Evolutionary conservation across 306 rosid species (phyloP).

Genomic region (Cotoneaster glaucophyllus): DNA sequence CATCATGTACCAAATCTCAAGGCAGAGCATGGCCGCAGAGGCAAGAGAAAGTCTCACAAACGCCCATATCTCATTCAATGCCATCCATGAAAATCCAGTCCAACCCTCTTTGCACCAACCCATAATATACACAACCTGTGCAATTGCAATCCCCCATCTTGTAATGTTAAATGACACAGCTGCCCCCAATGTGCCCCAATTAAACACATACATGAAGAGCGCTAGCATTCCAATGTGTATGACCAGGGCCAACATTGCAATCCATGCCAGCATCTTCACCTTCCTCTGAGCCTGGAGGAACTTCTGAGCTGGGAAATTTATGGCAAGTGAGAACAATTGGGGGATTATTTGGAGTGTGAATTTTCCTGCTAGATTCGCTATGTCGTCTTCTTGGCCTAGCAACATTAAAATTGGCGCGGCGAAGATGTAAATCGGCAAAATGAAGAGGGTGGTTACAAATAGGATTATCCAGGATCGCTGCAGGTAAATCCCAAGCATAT

Average conservation of each 20-base stretch:
- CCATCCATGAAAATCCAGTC: slow-evolving; percentile 66
- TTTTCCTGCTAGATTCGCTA: slow-evolving; percentile 57
- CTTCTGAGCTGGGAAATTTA: slow-evolving; percentile 67
- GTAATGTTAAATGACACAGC: slow-evolving; percentile 53
- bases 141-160: slow-evolving; percentile 48
- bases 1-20: slow-evolving; percentile 53
- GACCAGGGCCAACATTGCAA: slow-evolving; percentile 40
- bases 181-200: slow-evolving; percentile 59
- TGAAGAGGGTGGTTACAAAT: slow-evolving; percentile 26
- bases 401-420: slow-evolving; percentile 52
- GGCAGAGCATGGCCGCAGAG: slow-evolving; percentile 76
- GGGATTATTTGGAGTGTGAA: slow-evolving; percentile 50
- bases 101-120: slow-evolving; percentile 71
- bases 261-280: slow-evolving; percentile 55
- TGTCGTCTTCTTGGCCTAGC: slow-evolving; percentile 56
- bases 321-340: slow-evolving; percentile 47
- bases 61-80: slow-evolving; percentile 64
- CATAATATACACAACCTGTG: slow-evolving; percentile 56
- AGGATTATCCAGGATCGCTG: slow-evolving; percentile 76
- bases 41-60: slow-evolving; percentile 68
- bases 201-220: slow-evolving; percentile 35
- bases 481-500: slow-evolving; percentile 71
- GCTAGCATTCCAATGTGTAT: slow-evolving; percentile 43
- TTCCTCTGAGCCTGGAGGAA: slow-evolving; percentile 75
- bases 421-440: slow-evolving; percentile 62